These are phyloP conservation scores for Aegilops speltoides DNA, from an alignment of 176 grass and related monocot genomes.

Conservation along the genomic window DNA sequence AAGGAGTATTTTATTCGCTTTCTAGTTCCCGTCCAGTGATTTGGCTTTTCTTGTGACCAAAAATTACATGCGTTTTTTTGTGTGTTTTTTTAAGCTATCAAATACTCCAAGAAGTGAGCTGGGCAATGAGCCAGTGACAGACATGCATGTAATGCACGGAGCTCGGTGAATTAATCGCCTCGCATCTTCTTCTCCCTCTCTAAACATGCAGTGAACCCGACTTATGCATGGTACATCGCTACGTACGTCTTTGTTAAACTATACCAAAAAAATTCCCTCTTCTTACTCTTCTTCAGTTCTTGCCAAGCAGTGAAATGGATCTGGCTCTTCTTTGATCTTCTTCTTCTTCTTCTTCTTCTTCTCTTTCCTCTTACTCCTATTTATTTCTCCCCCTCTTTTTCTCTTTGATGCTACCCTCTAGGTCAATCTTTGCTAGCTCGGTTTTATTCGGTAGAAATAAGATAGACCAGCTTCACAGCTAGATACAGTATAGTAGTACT, in stretches of 20 bases:
- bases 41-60: background rate
- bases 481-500: background rate
- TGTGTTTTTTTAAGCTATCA: background rate
- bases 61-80: background rate
- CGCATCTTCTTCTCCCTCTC: background rate
- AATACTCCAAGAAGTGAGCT: constrained; percentile 15
- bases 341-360: background rate
- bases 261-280: background rate
- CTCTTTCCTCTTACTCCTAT: background rate
- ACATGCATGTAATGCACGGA: constrained; percentile 18
- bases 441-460: background rate
- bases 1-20: constrained; percentile 11
- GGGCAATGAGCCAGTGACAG: background rate
- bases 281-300: background rate
- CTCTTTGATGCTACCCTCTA: background rate
- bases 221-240: background rate
- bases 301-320: constrained; percentile 1
- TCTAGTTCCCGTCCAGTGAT: background rate
- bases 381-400: background rate
- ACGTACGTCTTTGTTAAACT: background rate
- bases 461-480: background rate
- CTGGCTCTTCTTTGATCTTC: background rate
- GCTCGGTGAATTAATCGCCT: background rate
- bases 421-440: background rate
- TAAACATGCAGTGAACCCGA: background rate